Evolutionary conservation across 768 basidiomycete species (phyloP), one percentile per base, ranked within the genome.

Genomic region (Cystobasidium onofrii): DNA sequence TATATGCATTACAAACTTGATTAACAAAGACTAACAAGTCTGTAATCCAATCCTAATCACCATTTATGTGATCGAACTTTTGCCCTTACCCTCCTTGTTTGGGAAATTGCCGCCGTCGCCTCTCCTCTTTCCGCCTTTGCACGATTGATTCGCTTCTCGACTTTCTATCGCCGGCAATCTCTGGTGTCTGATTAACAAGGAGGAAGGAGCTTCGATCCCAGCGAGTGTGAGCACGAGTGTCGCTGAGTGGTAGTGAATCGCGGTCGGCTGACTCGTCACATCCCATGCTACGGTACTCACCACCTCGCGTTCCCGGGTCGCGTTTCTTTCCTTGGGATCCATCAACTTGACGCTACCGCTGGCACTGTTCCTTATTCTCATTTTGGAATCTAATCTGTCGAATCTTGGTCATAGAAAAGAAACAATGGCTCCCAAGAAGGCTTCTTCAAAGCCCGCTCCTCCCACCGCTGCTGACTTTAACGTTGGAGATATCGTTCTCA

Each of bases 91-190:
- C 57, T 66, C 23, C 18, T 50, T 57, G n/a, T 71, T 36, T 46
- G 46, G 20, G 46, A 4, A n/a, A 9, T 39, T n/a, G 41, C 18
- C 36, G 25, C 31, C 50, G 44, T 23, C 41, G 6, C 34, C 60
- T 43, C 60, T 73, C 71, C 97, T 94, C 81, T 95, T 98, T 84
- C 87, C 91, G 54, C 85, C 98, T 74, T 94, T 96, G 82, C 86
- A n/a, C 89, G 76, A 91, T 92, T 77, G 82, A 39, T 39, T 62
- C 33, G 33, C 39, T 41, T 33, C 39, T 62, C n/a, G n/a, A 17
- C 31, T 17, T 57, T 57, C 25, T 33, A 57, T 27, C 55, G 13
- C 6, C 55, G 25, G 25, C 55, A 27, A 27, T 27, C 31, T 13
- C 4, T 27, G n/a, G n/a, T n/a, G n/a, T n/a, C n/a, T n/a, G n/a